Evolutionary conservation across 345 rosid species (phyloP).

Genomic region (Nasturtium officinale): DNA sequence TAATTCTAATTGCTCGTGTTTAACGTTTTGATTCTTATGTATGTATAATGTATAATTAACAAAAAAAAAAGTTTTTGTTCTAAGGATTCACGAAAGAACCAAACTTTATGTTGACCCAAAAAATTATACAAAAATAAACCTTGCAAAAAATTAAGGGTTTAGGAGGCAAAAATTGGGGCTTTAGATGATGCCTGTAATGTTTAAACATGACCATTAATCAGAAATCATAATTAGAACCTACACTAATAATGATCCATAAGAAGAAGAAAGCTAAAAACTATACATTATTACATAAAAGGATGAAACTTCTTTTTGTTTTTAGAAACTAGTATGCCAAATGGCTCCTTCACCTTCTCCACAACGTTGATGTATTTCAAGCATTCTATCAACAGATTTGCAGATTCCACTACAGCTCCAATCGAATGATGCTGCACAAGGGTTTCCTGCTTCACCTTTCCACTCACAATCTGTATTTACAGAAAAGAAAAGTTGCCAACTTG

Average conservation of each 20-base stretch:
- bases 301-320: neutral
- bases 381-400: slow-evolving; percentile 83
- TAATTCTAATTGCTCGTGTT: neutral
- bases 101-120: neutral
- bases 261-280: slow-evolving; percentile 27
- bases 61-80: neutral
- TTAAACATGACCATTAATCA: slow-evolving; percentile 20
- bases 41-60: neutral
- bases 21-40: slow-evolving; percentile 7
- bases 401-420: slow-evolving; percentile 92
- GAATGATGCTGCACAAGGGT: slow-evolving; percentile 78
- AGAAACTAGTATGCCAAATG: slow-evolving; percentile 48
- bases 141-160: slow-evolving; percentile 9
- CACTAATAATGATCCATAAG: slow-evolving; percentile 25
- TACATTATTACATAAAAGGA: slow-evolving; percentile 25
- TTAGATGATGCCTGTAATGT: slow-evolving; percentile 23
- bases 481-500: neutral
- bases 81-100: neutral
- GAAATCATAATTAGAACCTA: slow-evolving; percentile 14
- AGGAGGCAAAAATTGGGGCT: slow-evolving; percentile 14
- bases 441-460: slow-evolving; percentile 76
- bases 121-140: no score
- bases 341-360: slow-evolving; percentile 82
- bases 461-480: slow-evolving; percentile 55
- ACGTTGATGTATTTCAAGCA: slow-evolving; percentile 60